phyloP scores from a whole-genome alignment of 2,329 filamentous ascomycete species.

The Beauveria scarabaeidicola region DNA sequence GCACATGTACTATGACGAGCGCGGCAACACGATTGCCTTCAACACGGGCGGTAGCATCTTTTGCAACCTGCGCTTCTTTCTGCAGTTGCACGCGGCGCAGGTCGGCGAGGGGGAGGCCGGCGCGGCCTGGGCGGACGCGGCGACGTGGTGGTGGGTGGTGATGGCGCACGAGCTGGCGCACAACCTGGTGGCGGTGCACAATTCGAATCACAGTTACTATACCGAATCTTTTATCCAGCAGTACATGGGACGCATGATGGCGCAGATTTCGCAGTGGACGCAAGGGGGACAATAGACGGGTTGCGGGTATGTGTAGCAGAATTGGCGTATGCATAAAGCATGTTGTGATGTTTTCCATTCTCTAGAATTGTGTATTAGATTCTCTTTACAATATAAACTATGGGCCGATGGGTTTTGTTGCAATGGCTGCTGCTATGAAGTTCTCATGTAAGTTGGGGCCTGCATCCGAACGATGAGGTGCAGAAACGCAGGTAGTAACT shows the following conservation, averaged over 20 bases:
- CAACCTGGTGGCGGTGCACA: slow-evolving; percentile 75
- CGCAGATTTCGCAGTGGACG: slow-evolving; percentile 28
- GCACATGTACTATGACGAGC: slow-evolving; percentile 80
- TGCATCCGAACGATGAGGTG: too few relatives aligned
- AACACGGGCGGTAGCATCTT: slow-evolving; percentile 82
- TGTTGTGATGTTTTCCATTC: not conserved
- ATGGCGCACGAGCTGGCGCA: slow-evolving; percentile 92
- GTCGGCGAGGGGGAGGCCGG: slow-evolving; percentile 23
- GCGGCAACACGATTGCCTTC: slow-evolving; percentile 81
- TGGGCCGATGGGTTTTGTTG: too few relatives aligned
- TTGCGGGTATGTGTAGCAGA: not conserved
- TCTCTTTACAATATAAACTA: not conserved
- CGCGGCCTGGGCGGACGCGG: slow-evolving; percentile 55
- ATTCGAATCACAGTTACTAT: slow-evolving; percentile 73
- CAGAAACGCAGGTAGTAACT: too few relatives aligned
- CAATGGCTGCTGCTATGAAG: too few relatives aligned
- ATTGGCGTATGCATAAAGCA: not conserved
- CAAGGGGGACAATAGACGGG: not conserved
- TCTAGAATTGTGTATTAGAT: not conserved
- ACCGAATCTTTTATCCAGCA: slow-evolving; percentile 73
- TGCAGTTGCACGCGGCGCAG: slow-evolving; percentile 60
- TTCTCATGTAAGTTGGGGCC: too few relatives aligned
- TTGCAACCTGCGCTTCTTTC: slow-evolving; percentile 85
- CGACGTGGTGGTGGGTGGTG: slow-evolving; percentile 91
- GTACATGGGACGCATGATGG: slow-evolving; percentile 65